A percentile compares a stretch with the other conserved stretches of the same genome.
phyloP scores from a whole-genome alignment of 2,329 filamentous ascomycete genomes.

The Colletotrichum sidae region DNA sequence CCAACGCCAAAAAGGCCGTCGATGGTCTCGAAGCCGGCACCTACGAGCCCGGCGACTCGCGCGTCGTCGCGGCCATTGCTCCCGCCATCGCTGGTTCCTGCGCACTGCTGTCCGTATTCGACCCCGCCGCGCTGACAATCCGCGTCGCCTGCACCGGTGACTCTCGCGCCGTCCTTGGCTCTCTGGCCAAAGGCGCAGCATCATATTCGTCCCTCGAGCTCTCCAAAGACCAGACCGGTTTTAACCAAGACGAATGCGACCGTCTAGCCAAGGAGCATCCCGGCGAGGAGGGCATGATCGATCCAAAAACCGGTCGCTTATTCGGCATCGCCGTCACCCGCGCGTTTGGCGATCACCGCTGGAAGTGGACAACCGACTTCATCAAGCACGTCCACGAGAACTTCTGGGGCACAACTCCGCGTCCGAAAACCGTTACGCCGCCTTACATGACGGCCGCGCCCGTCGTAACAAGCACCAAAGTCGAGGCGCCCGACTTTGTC shows the following conservation, averaged over 20 bases:
- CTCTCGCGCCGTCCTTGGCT: constrained; percentile 73
- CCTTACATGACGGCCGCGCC: constrained; percentile 78
- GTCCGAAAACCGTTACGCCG: constrained; percentile 63
- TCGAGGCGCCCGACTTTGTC: constrained; percentile 65
- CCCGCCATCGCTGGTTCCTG: constrained; percentile 66
- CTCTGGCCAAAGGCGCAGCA: constrained; percentile 49
- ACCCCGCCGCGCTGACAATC: constrained; percentile 63
- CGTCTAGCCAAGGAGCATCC: constrained; percentile 70
- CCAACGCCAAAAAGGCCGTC: constrained; percentile 47
- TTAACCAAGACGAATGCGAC: constrained; percentile 67
- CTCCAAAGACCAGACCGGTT: constrained; percentile 74
- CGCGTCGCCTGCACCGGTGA: constrained; percentile 76
- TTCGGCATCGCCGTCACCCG: constrained; percentile 72
- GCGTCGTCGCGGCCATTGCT: constrained; percentile 42
- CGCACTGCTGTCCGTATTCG: constrained; percentile 72
- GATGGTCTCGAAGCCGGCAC: constrained; percentile 43
- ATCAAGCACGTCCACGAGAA: constrained; percentile 25
- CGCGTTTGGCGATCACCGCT: constrained; percentile 75
- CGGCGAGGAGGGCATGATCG: constrained; percentile 66
- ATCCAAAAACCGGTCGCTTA: constrained; percentile 64
- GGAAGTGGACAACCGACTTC: constrained; percentile 69
- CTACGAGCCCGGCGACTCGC: constrained; percentile 24
- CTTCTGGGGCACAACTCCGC: constrained; percentile 60
- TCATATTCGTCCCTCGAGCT: constrained; percentile 65
- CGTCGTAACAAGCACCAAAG: constrained; percentile 67